Evolutionary conservation across 2,329 filamentous ascomycete genomes (phyloP), one percentile per base, ranked within the genome.

Genomic region (Trichoderma atrobrunneum): DNA sequence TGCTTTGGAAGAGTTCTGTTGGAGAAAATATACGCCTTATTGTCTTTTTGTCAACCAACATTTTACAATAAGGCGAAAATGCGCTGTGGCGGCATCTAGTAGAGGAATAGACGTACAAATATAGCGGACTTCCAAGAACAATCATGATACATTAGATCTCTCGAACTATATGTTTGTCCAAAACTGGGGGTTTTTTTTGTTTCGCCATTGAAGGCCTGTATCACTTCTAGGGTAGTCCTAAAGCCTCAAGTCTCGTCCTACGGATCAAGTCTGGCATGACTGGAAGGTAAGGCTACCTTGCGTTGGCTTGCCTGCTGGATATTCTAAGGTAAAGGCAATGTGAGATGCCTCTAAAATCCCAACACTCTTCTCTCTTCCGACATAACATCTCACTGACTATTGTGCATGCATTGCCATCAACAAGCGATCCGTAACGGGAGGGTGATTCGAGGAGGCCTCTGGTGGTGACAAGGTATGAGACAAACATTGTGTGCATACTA

Each of bases 331-430:
- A 16, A 48, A 21, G 18, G 36, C 43, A 62, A 73, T 66, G 59
- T 72, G 74, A 72, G 75, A 75, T 76, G 75, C 77, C 77, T 74
- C 72, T 79, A 77, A 77, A 77, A 64, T 73, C 76, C 11, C 74
- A 78, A 76, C 73, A 74, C 48, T 71, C 76, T 78, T 56, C 74
- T 92, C 79, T 93, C 81, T 89, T 91, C 90, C 88, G 83, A 86
- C 87, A 86, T 90, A 91, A 89, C 92, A 91, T 91, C 90, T 89
- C 89, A 82, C 80, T 83, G 83, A 85, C 85, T 87, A 90, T 82
- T 74, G 80, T 76, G 71, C 54, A 76, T 76, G 71, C 54, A 76
- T 77, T 72, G 48, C 21, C 48, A 54, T 54, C 1, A 54, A 24
- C n/a, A 8, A 34, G 18, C 8, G 18, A 11, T 18, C 1, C 18